Percentiles rank a stretch among this genome's conserved stretches.
phyloP scores from a whole-genome alignment of 2,329 filamentous ascomycete species.

The Cladosporium oxysporum region DNA sequence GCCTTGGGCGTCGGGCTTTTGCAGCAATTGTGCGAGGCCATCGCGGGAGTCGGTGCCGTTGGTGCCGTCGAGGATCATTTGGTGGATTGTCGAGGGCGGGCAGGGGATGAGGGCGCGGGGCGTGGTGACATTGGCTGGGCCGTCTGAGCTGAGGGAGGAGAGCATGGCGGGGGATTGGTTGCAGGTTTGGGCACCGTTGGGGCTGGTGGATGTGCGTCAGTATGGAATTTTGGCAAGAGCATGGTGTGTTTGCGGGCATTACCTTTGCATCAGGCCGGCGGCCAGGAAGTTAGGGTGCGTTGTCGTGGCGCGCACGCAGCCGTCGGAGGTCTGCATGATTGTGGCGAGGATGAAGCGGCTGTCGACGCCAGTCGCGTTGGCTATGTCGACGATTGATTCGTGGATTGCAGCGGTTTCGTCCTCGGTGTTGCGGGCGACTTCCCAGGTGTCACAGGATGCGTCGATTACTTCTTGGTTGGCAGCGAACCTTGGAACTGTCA shows the following conservation, averaged over 20 bases:
- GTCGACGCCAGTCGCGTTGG: constrained; percentile 40
- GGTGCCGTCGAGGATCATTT: constrained; percentile 49
- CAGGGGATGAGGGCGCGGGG: constrained; percentile 41
- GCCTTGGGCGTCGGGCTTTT: constrained; percentile 40
- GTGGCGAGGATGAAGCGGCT: constrained; percentile 48
- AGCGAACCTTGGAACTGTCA: constrained; percentile 32
- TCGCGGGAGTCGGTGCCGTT: constrained; percentile 45
- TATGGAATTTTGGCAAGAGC: not conserved
- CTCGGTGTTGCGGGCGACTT: constrained; percentile 41
- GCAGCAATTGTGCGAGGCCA: constrained; percentile 44
- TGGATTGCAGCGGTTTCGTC: constrained; percentile 44
- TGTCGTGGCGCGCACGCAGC: constrained; percentile 49
- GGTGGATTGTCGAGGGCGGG: constrained; percentile 39
- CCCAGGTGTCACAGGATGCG: constrained; percentile 41
- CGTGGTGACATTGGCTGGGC: constrained; percentile 33
- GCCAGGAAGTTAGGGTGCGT: constrained; percentile 46
- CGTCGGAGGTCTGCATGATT: constrained; percentile 50
- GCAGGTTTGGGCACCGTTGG: constrained; percentile 42
- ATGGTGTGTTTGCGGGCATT: constrained; percentile 37
- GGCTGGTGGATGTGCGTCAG: not conserved
- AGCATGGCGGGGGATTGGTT: constrained; percentile 32
- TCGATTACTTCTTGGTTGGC: constrained; percentile 40
- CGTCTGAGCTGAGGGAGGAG: constrained; percentile 31
- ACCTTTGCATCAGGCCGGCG: constrained; percentile 51
- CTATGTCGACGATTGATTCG: constrained; percentile 40